These are phyloP conservation scores for Tilletia walkeri DNA, from an alignment of 1,284 basidiomycete species.

Conservation along the genomic window DNA sequence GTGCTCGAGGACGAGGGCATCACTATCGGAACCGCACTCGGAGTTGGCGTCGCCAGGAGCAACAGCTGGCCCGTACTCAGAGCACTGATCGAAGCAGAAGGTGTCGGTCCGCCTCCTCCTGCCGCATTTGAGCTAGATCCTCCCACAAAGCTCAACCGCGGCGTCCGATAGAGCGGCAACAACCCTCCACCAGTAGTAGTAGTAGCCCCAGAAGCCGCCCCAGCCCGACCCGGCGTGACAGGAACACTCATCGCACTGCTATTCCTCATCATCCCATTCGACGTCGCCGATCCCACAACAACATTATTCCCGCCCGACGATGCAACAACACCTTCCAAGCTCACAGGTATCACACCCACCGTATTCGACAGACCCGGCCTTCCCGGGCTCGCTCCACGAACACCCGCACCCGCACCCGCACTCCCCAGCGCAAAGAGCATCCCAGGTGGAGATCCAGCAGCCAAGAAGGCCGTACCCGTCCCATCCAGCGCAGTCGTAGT, in stretches of 20 bases:
- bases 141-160: conserved; percentile 4
- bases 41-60: not conserved
- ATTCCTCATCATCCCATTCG: too few species aligned
- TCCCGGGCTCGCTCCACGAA: too few species aligned
- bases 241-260: too few species aligned
- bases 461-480: not conserved
- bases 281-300: too few species aligned
- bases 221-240: not conserved
- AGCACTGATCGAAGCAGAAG: conserved; percentile 13
- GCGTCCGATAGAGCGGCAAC: conserved; percentile 2
- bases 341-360: too few species aligned
- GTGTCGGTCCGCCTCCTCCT: not conserved
- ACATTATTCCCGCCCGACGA: too few species aligned
- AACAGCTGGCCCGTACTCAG: conserved; percentile 2
- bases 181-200: not conserved
- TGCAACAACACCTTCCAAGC: too few species aligned
- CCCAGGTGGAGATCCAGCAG: conserved; percentile 1
- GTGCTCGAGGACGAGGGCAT: not conserved
- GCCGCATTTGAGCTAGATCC: not conserved
- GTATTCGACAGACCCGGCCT: too few species aligned
- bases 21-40: not conserved
- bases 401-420: not conserved
- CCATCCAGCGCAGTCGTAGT: conserved; percentile 10
- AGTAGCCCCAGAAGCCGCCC: not conserved
- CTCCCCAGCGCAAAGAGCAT: conserved; percentile 5